These are phyloP conservation scores for Linderina pennispora DNA, from an alignment of 192 early-diverging fungal genomes.

Conservation along the genomic window DNA sequence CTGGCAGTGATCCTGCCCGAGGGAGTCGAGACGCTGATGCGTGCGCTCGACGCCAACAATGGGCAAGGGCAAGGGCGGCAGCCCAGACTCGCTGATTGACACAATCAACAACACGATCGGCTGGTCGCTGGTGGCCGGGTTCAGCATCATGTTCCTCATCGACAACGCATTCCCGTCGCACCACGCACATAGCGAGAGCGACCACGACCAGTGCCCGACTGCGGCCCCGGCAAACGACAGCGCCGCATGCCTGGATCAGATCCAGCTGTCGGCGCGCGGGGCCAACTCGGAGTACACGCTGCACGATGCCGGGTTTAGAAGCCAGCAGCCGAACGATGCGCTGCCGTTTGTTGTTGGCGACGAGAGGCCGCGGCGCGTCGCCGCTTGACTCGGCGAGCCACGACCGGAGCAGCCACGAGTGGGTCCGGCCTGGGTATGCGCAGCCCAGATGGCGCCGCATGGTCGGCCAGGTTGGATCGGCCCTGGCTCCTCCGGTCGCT, in stretches of 20 bases:
- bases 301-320: constrained; percentile 1
- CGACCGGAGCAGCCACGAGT: no score
- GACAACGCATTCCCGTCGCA: constrained; percentile 49
- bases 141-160: constrained; percentile 85
- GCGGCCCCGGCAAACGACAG: constrained; percentile 14
- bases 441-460: constrained; percentile 31
- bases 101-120: constrained; percentile 56
- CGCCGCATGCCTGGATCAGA: constrained; percentile 33
- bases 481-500: constrained; percentile 34
- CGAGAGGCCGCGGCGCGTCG: neutral
- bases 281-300: constrained; percentile 24
- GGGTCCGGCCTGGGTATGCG: no score
- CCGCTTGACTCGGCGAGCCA: constrained; percentile 5
- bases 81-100: constrained; percentile 9
- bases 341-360: constrained; percentile 11
- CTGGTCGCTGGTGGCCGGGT: constrained; percentile 72
- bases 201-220: neutral
- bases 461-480: constrained; percentile 5
- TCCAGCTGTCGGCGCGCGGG: constrained; percentile 13
- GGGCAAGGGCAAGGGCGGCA: constrained; percentile 1
- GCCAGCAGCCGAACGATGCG: no score
- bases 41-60: constrained; percentile 16
- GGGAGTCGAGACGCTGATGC: constrained; percentile 84
- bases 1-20: constrained; percentile 94
- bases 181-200: neutral